Percentiles rank a stretch among this genome's conserved stretches.
Evolutionary conservation across 2,329 filamentous ascomycete genomes (phyloP).

Genomic region (Fusarium avenaceum): DNA sequence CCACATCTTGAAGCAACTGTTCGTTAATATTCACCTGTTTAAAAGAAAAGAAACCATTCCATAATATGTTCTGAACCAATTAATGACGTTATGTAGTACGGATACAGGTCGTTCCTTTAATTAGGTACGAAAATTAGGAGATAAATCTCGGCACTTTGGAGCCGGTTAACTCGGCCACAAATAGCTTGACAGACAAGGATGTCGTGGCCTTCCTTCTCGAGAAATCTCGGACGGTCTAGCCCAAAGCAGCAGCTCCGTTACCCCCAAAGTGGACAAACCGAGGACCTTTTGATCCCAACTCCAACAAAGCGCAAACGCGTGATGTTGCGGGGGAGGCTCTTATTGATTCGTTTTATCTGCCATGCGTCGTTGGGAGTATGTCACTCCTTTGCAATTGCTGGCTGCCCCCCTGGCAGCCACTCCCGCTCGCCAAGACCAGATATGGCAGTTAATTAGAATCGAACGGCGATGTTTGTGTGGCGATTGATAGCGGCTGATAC

Average conservation of each 20-base stretch:
- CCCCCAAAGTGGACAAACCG: background rate
- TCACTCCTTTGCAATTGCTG: slow-evolving; percentile 21
- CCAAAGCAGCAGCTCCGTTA: slow-evolving; percentile 11
- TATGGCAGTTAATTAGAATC: background rate
- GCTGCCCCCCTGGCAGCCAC: background rate
- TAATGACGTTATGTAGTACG: too few species aligned
- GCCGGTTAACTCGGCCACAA: slow-evolving; percentile 29
- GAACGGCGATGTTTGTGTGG: background rate
- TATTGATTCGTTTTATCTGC: too few species aligned
- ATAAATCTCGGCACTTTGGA: slow-evolving; percentile 2
- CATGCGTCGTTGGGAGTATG: background rate
- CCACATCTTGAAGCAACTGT: too few species aligned
- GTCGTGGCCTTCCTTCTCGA: slow-evolving; percentile 10
- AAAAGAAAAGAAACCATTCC: background rate
- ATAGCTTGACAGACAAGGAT: background rate
- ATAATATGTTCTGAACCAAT: background rate
- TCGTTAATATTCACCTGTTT: too few species aligned
- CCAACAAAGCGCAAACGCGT: background rate
- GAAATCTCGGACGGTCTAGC: slow-evolving; percentile 11
- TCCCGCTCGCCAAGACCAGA: background rate
- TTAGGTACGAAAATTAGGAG: background rate
- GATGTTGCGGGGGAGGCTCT: slow-evolving; percentile 14
- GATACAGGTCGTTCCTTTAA: too few species aligned
- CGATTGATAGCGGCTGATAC: slow-evolving; percentile 4
- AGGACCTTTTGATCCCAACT: slow-evolving; percentile 19